Evolutionary conservation across 1,139 yeast genomes (phyloP), one percentile per base, ranked within the genome.

Genomic region (Spathaspora jeffriesii): DNA sequence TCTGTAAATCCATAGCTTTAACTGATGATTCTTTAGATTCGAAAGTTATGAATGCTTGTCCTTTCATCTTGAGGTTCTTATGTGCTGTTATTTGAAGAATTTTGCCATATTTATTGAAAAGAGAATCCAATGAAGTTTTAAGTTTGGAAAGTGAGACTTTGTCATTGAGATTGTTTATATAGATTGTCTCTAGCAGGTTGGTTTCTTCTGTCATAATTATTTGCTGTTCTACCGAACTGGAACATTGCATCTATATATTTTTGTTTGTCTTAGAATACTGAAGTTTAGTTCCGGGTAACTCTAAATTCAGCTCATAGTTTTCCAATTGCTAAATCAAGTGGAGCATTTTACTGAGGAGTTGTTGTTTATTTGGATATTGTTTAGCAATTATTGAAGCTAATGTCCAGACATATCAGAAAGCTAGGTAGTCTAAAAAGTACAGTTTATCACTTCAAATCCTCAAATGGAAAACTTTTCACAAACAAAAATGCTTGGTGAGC

Each of bases 31-130:
- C 67, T 1, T 61, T 57, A 18, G 65, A 61, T 3, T 68, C 73
- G 53, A 83, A 84, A 0, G 92, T 85, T 6, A 93, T 75, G 64
- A 91, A 93, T 1, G 97, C 97, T 64, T 91, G 97, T 2, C 97
- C 97, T 48, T 84, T 76, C 78, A 88, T 74, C 49, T 74, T 76
- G 23, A 88, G 59, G 57, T 83, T 85, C 53, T 77, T 77, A 52
- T 82, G 84, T 1, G 91, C 82, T 1, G 81, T 73, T 7, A 90
- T 67, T 39, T 79, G 81, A 11, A 76, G 53, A 1, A 87, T 71
- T 0, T 67, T 61, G 0, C 88, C 86, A 60, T 72, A 81, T 14
- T 70, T 60, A 3, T 62, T 50, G 40, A 85, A 84, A 2, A 73
- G 52, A 2, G 63, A 59, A 4, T 55, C 52, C 6, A 89, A 70